Evolutionary conservation across 257 asterid genomes (phyloP), one percentile per base, ranked within the genome.

Genomic region (Solanum megistacrolobum): DNA sequence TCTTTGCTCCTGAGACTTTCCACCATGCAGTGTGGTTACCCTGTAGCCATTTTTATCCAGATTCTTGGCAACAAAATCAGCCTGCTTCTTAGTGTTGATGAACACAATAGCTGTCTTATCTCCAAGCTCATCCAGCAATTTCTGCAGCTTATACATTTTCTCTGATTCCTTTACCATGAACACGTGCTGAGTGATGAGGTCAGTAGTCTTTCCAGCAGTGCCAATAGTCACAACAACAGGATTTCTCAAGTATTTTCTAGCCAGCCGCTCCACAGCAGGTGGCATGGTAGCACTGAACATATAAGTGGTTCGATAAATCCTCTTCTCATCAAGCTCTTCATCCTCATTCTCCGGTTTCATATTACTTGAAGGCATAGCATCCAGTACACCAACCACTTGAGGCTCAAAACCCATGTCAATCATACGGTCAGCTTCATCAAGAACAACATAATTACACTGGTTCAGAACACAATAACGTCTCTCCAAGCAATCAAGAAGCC

Each of bases 241-340:
- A 91, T 93, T 93, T 86, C 95, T 90, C 83, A 93, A 85, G 88
- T 93, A 93, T 88, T 93, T 93, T 87, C 93, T 92, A 2, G 94
- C 95, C 87, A 93, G 87, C 76, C 95, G 90, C 93, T 93, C 94
- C 25, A 93, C 95, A 84, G 95, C 93, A 29, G 94, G 85, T 9
- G 95, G 94, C 95, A 93, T 93, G 66, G 95, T 93, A 23, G 95
- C 95, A 89, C 94, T 93, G 48, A 93, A 92, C 95, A 93, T 93
- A 55, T 93, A 93, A 23, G 94, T 93, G 35, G 94, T 93, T 89
- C 95, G 78, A 87, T 93, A 93, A 82, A 92, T 92, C 90, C 87
- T 92, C 87, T 92, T 92, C 60, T 93, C 95, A 16, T 91, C 95
- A 7, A 93, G 94, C 91, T 93, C 95, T 86, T 92, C 95, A 72